Percentiles rank a stretch among this genome's conserved stretches.
Evolutionary conservation across 2,329 filamentous ascomycete genomes (phyloP).

Genomic region (Furcasterigmium furcatum): DNA sequence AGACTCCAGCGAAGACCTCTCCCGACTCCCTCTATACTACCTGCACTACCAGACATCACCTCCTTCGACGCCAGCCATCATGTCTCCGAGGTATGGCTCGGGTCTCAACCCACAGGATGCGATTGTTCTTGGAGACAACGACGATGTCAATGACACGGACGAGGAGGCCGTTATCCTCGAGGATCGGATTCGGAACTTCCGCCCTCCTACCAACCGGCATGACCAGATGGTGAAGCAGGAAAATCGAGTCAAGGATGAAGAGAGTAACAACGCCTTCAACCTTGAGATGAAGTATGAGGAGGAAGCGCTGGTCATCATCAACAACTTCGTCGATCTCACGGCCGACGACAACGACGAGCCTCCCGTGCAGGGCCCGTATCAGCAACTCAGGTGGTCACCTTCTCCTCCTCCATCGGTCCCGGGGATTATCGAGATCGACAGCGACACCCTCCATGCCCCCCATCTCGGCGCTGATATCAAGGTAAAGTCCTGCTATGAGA

Average conservation of each 20-base stretch:
- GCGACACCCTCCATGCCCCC: neutral
- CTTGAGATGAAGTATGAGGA: constrained; percentile 10
- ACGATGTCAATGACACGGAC: constrained; percentile 3
- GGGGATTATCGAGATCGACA: neutral
- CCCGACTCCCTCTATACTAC: no score
- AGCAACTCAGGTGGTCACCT: neutral
- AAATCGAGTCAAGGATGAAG: neutral
- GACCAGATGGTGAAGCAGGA: neutral
- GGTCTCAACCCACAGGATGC: no score
- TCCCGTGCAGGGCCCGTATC: neutral
- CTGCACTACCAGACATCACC: no score
- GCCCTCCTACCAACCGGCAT: neutral
- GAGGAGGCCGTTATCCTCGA: neutral
- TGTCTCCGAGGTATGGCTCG: no score
- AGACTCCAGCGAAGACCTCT: no score
- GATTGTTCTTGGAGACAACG: no score
- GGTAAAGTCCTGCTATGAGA: constrained; percentile 22
- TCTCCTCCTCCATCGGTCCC: neutral
- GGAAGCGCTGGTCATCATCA: constrained; percentile 10
- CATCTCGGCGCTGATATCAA: constrained; percentile 10
- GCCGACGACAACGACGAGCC: constrained; percentile 13
- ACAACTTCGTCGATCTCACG: constrained; percentile 30
- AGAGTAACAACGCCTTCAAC: neutral
- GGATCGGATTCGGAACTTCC: constrained; percentile 1
- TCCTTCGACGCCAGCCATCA: no score